A percentile compares a stretch with the other conserved stretches of the same genome.
Conservation (phyloP, 2,329 filamentous ascomycete genomes). For the Lasiodiplodia gonubiensis region DNA sequence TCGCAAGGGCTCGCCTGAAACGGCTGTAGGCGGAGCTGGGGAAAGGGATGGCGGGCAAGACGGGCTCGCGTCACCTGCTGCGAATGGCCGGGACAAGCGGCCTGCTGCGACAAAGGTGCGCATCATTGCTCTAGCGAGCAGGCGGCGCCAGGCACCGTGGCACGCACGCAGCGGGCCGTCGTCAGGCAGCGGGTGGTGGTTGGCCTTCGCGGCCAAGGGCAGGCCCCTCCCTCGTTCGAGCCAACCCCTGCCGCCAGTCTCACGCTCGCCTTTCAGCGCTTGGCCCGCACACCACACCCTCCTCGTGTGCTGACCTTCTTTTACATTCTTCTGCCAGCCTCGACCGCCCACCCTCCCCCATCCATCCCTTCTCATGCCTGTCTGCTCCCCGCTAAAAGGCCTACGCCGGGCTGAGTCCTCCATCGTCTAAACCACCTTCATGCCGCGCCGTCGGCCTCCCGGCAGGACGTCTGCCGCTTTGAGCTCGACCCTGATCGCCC, state of each 20-base stretch:
- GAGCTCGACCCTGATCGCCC: slow-evolving; percentile 38
- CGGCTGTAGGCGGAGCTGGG: not conserved
- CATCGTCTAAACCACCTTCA: slow-evolving; percentile 32
- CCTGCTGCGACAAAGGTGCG: not conserved
- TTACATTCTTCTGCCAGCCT: slow-evolving; percentile 24
- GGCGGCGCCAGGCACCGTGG: slow-evolving; percentile 18
- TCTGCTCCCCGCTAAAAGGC: slow-evolving; percentile 26
- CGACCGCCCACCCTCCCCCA: slow-evolving; percentile 13
- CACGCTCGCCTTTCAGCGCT: slow-evolving; percentile 26
- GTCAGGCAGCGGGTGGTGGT: slow-evolving; percentile 3
- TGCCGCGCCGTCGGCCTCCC: slow-evolving; percentile 49
- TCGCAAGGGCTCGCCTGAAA: slow-evolving; percentile 18
- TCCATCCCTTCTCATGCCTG: slow-evolving; percentile 29
- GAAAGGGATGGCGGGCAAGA: slow-evolving; percentile 9
- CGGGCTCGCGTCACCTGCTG: slow-evolving; percentile 7
- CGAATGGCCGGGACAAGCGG: not conserved
- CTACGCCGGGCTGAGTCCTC: slow-evolving; percentile 27
- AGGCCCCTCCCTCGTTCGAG: slow-evolving; percentile 14
- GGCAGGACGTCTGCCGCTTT: slow-evolving; percentile 45
- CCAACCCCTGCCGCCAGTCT: slow-evolving; percentile 12
- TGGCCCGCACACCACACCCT: slow-evolving; percentile 21
- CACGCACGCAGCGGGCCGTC: slow-evolving; percentile 22
- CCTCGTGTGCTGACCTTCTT: slow-evolving; percentile 25
- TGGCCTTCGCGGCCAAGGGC: slow-evolving; percentile 1
- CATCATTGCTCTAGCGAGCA: slow-evolving; percentile 11